Evolutionary conservation across 192 early-diverging fungal genomes (phyloP).

Genomic region (Powellomyces hirtus): DNA sequence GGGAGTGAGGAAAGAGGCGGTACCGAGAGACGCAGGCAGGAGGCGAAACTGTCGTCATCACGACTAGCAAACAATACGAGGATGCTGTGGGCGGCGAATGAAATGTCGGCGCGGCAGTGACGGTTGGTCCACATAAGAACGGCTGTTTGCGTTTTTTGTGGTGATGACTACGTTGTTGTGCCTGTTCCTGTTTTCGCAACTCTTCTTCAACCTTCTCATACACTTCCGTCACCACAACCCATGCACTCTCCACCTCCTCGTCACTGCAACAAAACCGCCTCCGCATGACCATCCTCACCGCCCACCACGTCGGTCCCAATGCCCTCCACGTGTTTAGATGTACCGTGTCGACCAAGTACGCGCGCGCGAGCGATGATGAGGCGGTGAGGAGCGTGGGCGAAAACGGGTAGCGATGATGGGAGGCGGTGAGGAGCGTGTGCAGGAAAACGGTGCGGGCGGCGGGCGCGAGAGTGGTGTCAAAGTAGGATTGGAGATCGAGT

Average conservation of each 20-base stretch:
- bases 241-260: conserved; percentile 16
- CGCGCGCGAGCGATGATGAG: neutral
- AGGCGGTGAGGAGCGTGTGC: conserved; percentile 17
- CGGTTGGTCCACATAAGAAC: conserved; percentile 27
- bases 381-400: too few relatives aligned
- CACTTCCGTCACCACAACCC: conserved; percentile 24
- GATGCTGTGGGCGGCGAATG: conserved; percentile 36
- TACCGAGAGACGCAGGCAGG: conserved; percentile 6
- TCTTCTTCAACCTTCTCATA: conserved; percentile 21
- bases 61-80: conserved; percentile 40
- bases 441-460: conserved; percentile 40
- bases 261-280: neutral
- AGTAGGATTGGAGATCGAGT: conserved; percentile 35
- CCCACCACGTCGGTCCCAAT: conserved; percentile 22
- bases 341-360: conserved; percentile 24
- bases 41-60: conserved; percentile 21
- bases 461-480: conserved; percentile 29
- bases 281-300: conserved; percentile 28
- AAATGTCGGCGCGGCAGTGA: conserved; percentile 52
- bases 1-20: conserved; percentile 35
- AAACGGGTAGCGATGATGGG: too few relatives aligned
- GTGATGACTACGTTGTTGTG: too few relatives aligned
- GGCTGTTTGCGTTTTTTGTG: neutral
- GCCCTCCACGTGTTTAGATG: conserved; percentile 36
- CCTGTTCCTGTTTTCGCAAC: conserved; percentile 15